phyloP scores from a whole-genome alignment of 129 eudicot genomes.

The Heracleum sosnowskyi region DNA sequence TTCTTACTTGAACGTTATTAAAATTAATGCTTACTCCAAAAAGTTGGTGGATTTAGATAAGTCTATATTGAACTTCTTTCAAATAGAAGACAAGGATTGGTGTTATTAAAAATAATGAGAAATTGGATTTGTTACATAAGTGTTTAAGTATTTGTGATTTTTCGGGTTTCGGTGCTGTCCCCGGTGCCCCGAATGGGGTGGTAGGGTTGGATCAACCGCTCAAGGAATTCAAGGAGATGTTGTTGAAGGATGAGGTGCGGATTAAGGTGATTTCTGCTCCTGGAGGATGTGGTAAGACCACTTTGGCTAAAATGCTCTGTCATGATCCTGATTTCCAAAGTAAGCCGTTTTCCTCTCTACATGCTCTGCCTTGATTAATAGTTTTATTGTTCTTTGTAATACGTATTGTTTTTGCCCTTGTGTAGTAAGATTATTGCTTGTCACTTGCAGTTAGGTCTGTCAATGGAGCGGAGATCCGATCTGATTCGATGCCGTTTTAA shows the following conservation, averaged over 20 bases:
- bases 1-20: not conserved
- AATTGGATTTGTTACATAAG: not conserved
- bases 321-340: conserved; percentile 15
- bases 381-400: not conserved
- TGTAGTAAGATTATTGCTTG: no score
- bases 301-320: conserved; percentile 20
- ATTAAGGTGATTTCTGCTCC: conserved; percentile 22
- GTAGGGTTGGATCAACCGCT: conserved; percentile 4
- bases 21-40: not conserved
- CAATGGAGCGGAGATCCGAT: no score
- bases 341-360: not conserved
- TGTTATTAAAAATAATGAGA: not conserved
- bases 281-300: no score
- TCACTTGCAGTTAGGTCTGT: no score
- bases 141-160: not conserved
- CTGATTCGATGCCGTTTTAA: no score
- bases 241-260: not conserved
- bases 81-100: not conserved
- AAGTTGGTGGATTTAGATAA: conserved; percentile 4
- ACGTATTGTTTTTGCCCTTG: no score
- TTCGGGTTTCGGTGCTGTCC: not conserved
- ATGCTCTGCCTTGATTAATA: not conserved
- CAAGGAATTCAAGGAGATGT: not conserved
- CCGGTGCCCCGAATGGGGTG: not conserved
- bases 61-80: conserved; percentile 4